These are phyloP conservation scores for Termitomyces sp. DNA, from an alignment of 1,284 basidiomycete genomes.

Conservation along the genomic window DNA sequence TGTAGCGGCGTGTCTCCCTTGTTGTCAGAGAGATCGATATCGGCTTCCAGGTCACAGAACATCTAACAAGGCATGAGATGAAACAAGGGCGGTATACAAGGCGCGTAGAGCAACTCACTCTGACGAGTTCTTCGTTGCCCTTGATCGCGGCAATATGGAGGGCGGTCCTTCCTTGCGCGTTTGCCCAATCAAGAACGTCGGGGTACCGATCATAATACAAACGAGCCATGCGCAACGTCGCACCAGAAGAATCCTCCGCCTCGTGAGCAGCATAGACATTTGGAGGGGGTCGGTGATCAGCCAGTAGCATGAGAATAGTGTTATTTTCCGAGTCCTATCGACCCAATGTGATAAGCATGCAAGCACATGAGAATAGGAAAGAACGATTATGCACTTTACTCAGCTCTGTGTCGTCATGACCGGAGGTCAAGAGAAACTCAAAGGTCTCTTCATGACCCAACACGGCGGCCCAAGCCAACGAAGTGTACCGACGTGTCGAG, in stretches of 20 bases:
- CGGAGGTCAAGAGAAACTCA: conserved; percentile 77
- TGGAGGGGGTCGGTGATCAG: conserved; percentile 61
- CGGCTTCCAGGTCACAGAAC: conserved; percentile 84
- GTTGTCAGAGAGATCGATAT: conserved; percentile 83
- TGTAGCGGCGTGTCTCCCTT: conserved; percentile 91
- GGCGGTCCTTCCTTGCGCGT: conserved; percentile 83
- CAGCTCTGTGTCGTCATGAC: conserved; percentile 88
- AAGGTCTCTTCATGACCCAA: conserved; percentile 86
- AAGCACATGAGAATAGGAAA: background rate
- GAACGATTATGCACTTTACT: conserved; percentile 60
- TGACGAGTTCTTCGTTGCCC: conserved; percentile 84
- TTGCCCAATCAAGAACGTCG: conserved; percentile 87
- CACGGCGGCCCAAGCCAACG: conserved; percentile 83
- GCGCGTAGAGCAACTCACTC: conserved; percentile 42
- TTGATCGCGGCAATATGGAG: conserved; percentile 84
- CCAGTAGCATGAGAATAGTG: conserved; percentile 84
- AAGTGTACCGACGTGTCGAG: conserved; percentile 69
- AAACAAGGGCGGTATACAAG: conserved; percentile 14
- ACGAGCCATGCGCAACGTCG: conserved; percentile 74
- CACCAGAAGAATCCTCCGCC: conserved; percentile 59
- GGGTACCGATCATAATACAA: conserved; percentile 79
- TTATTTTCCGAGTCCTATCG: conserved; percentile 84
- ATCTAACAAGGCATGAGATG: conserved; percentile 44
- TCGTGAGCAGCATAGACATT: conserved; percentile 42
- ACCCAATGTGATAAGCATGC: background rate